Conservation (phyloP, 2,329 filamentous ascomycete species). For the Penicillium freii region DNA sequence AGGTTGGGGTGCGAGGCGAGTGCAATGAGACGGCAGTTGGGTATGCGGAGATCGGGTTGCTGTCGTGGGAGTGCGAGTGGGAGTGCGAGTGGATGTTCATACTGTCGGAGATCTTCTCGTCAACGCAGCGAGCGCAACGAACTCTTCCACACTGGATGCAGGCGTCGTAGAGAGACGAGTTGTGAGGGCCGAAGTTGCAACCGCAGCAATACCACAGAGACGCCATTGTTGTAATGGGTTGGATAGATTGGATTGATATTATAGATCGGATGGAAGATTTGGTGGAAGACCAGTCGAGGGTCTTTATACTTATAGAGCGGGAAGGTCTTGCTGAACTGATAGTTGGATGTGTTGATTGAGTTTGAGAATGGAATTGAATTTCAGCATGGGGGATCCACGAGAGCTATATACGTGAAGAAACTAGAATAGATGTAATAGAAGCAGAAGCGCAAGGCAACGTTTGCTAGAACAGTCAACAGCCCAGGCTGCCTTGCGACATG, state of each 20-base stretch:
- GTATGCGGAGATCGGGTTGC: conserved; percentile 19
- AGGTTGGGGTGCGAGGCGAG: not conserved
- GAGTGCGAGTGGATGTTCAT: conserved; percentile 1
- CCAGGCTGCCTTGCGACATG: conserved; percentile 16
- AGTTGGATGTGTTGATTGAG: conserved; percentile 9
- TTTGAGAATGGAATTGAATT: conserved; percentile 7
- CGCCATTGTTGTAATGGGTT: conserved; percentile 13
- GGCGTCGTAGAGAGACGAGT: conserved; percentile 21
- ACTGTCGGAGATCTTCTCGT: conserved; percentile 11
- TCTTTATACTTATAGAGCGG: conserved; percentile 1
- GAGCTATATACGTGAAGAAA: conserved; percentile 13
- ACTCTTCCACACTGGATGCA: conserved; percentile 28
- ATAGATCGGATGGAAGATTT: not conserved
- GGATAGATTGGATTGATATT: conserved; percentile 7
- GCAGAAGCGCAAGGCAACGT: conserved; percentile 10
- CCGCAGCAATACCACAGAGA: conserved; percentile 37
- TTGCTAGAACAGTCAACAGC: conserved; percentile 10
- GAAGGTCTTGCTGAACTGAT: not conserved
- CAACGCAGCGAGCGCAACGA: conserved; percentile 24
- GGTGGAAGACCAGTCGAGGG: not conserved
- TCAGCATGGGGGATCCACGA: not conserved
- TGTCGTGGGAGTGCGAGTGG: conserved; percentile 11
- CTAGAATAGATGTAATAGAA: not conserved
- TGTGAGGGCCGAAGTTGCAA: conserved; percentile 36
- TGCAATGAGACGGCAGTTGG: conserved; percentile 14